Evolutionary conservation across 306 rosid genomes (phyloP).

Genomic region (Cyclanthera cordifolia): DNA sequence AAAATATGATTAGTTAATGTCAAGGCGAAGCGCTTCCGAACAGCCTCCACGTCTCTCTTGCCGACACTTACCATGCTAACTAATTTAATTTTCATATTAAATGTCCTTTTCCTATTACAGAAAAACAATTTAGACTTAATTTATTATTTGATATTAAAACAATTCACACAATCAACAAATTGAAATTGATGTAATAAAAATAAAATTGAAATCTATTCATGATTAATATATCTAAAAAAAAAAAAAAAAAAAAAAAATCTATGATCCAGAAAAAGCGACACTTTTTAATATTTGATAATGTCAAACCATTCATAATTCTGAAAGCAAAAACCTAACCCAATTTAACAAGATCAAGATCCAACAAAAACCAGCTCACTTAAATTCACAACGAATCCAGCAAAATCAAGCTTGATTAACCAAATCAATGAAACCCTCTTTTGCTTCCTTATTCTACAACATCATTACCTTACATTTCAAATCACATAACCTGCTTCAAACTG

Average conservation of each 20-base stretch:
- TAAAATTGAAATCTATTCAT: not conserved
- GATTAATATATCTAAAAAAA: not conserved
- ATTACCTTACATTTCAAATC: not conserved
- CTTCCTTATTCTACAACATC: not conserved
- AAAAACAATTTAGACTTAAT: too few species aligned
- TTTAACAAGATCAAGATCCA: not conserved
- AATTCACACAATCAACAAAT: too few species aligned
- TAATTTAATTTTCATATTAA: not conserved
- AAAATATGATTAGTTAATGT: too few species aligned
- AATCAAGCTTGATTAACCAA: not conserved
- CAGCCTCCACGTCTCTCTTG: not conserved
- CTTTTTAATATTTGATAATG: too few species aligned
- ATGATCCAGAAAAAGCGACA: too few species aligned
- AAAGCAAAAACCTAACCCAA: not conserved
- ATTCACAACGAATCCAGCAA: not conserved
- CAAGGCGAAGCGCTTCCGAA: not conserved
- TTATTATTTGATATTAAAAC: too few species aligned
- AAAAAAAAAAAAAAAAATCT: too few species aligned
- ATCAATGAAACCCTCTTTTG: not conserved
- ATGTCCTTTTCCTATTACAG: too few species aligned
- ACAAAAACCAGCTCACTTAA: not conserved
- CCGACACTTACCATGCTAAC: not conserved
- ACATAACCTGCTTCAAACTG: not conserved
- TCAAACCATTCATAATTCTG: too few species aligned
- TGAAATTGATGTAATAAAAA: too few species aligned